Conservation (phyloP, 2,329 filamentous ascomycete genomes). For the Fonsecaea nubica region DNA sequence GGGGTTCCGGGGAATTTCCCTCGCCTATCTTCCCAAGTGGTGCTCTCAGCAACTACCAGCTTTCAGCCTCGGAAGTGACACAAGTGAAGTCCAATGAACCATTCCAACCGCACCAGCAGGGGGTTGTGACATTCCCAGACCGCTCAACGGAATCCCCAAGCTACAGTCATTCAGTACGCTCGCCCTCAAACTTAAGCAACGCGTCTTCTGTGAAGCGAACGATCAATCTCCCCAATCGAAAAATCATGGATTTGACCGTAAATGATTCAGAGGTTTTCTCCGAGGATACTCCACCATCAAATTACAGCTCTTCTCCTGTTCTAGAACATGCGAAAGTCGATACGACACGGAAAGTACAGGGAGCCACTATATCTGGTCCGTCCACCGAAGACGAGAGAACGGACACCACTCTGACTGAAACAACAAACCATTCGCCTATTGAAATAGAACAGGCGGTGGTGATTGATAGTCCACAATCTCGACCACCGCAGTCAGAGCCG, state of each 20-base stretch:
- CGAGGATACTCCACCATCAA: conserved; percentile 19
- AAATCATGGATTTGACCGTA: conserved; percentile 38
- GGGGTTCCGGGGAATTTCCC: background rate
- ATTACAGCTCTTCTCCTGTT: conserved; percentile 31
- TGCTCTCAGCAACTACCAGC: conserved; percentile 27
- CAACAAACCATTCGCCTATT: conserved; percentile 6
- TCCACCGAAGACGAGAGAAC: background rate
- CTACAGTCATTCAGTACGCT: conserved; percentile 22
- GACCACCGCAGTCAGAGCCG: conserved; percentile 3
- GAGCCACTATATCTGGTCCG: conserved; percentile 10
- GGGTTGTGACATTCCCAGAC: background rate
- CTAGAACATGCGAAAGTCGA: conserved; percentile 32
- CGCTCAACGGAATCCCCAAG: conserved; percentile 16
- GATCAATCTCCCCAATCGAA: conserved; percentile 34
- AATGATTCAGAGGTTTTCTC: conserved; percentile 34
- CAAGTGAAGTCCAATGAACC: conserved; percentile 12
- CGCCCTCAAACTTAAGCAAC: conserved; percentile 31
- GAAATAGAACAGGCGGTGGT: background rate
- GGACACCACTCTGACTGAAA: background rate
- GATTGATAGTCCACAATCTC: conserved; percentile 7
- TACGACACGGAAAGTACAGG: conserved; percentile 18
- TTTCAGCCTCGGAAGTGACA: conserved; percentile 27
- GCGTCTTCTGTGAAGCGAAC: conserved; percentile 31
- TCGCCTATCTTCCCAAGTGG: background rate
- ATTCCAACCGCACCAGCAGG: conserved; percentile 6